Evolutionary conservation across 495 filamentous ascomycete species (phyloP).

Genomic region (Hypoxylon lenormandii): DNA sequence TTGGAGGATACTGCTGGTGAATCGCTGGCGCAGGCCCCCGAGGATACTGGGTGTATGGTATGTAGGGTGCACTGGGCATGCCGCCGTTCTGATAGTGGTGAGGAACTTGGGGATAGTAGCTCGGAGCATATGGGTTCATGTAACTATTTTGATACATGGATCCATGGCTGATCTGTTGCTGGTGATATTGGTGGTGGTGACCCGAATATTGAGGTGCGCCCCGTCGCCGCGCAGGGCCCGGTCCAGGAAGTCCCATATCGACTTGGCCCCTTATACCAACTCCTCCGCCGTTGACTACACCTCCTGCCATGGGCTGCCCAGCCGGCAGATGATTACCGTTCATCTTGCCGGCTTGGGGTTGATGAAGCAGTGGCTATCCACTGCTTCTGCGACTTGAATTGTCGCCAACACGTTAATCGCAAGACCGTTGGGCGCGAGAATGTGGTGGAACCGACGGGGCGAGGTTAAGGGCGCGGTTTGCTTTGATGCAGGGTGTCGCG

Average conservation of each 20-base stretch:
- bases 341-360: constrained; percentile 71
- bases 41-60: constrained; percentile 55
- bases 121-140: constrained; percentile 54
- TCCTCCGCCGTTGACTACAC: constrained; percentile 37
- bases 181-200: constrained; percentile 51
- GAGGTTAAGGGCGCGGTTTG: constrained; percentile 10
- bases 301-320: constrained; percentile 67
- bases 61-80: constrained; percentile 53
- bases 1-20: constrained; percentile 58
- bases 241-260: constrained; percentile 56
- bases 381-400: constrained; percentile 45
- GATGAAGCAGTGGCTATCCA: constrained; percentile 62
- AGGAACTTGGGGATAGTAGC: constrained; percentile 55
- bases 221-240: constrained; percentile 47
- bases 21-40: constrained; percentile 55
- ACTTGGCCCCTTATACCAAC: constrained; percentile 41
- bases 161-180: constrained; percentile 46
- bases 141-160: constrained; percentile 52
- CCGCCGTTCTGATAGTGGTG: constrained; percentile 59
- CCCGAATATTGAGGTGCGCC: constrained; percentile 53
- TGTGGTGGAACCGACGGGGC: constrained; percentile 1
- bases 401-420: constrained; percentile 27
- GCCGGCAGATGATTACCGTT: constrained; percentile 73
- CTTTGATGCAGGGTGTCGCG: constrained; percentile 25
- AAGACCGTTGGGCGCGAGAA: constrained; percentile 6